Percentiles rank a stretch among this genome's conserved stretches.
phyloP scores from a whole-genome alignment of 176 grass and related monocot genomes.

The Metroxylon sagu region DNA sequence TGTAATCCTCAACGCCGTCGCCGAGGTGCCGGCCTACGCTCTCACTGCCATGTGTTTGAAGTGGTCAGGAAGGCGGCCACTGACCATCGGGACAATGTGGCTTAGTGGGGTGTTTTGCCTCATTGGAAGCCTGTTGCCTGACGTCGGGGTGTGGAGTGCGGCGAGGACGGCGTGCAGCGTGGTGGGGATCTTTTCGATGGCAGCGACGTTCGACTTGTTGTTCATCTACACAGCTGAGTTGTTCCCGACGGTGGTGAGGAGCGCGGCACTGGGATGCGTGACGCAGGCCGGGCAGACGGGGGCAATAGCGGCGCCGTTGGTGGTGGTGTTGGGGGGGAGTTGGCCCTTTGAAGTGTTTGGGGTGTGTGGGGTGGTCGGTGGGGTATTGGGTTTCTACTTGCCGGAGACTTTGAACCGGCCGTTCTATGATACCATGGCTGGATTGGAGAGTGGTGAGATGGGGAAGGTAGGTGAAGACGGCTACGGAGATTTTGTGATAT shows the following conservation, averaged over 20 bases:
- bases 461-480: no score
- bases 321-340: slow-evolving; percentile 54
- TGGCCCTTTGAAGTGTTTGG: slow-evolving; percentile 67
- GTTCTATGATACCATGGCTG: slow-evolving; percentile 70
- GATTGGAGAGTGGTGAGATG: slow-evolving; percentile 56
- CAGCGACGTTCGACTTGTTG: slow-evolving; percentile 67
- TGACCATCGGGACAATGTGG: slow-evolving; percentile 52
- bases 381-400: slow-evolving; percentile 33
- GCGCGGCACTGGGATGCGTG: slow-evolving; percentile 53
- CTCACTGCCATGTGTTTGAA: slow-evolving; percentile 51
- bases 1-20: slow-evolving; percentile 54
- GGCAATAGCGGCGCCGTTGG: slow-evolving; percentile 61
- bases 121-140: slow-evolving; percentile 26
- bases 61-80: slow-evolving; percentile 41
- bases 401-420: slow-evolving; percentile 82
- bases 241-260: slow-evolving; percentile 80
- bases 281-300: slow-evolving; percentile 55
- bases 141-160: slow-evolving; percentile 19
- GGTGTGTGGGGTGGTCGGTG: slow-evolving; percentile 40
- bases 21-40: slow-evolving; percentile 59
- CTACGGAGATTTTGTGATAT: no score
- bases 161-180: slow-evolving; percentile 57
- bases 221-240: slow-evolving; percentile 78
- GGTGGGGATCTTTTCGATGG: slow-evolving; percentile 74
- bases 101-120: slow-evolving; percentile 59